Base-by-base conservation (phyloP, 2,329 filamentous ascomycete genomes). In the Colletotrichum sp. region DNA sequence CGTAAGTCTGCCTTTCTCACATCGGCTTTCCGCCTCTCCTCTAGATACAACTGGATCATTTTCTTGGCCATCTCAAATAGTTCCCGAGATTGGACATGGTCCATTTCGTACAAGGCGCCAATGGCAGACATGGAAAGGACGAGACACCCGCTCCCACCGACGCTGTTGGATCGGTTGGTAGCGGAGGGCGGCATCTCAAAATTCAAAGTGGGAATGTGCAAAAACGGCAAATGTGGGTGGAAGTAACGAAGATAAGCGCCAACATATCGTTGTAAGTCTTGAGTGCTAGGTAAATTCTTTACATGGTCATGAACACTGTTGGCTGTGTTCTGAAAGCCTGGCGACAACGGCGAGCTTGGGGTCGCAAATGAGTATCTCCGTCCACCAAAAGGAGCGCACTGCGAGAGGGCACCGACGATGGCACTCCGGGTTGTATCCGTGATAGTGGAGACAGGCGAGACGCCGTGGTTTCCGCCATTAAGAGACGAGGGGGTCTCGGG, bases 21-120 rank as follows among this genome's bases (percentile, higher is more conserved):
- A 80, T 97, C 95, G 67, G 94, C 93, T 82, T 96, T 96, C 76
- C 95, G 92, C 72, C 95, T 91, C 82, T 98, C 95, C 82, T 98
- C 96, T 38, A 99, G 90, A 81, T 98, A 98, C 75, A 96, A 88
- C 76, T 96, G 93, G 72, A 98, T 97, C 93, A 98, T 95, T 84
- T 95, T 97, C 87, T 98, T 98, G 63, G 96, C 94, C 81, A 95
- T 93, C 78, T 98, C 95, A 79, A 98, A 98, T 9, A 99, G 85
- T 61, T 97, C 94, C 81, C 93, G 94, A 29, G 96, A 97, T 69
- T 93, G 90, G 33, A 89, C 88, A 72, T 93, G 91, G 73, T 98
- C 96, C 80, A 93, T 91, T 84, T 98, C 96, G 84, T 98, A 98
- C 51, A 98, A 87, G 43, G 86, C 85, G 66, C 86, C 86, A 70